Evolutionary conservation across 2,329 filamentous ascomycete genomes (phyloP).

Genomic region (Paraconiothyrium sp.): DNA sequence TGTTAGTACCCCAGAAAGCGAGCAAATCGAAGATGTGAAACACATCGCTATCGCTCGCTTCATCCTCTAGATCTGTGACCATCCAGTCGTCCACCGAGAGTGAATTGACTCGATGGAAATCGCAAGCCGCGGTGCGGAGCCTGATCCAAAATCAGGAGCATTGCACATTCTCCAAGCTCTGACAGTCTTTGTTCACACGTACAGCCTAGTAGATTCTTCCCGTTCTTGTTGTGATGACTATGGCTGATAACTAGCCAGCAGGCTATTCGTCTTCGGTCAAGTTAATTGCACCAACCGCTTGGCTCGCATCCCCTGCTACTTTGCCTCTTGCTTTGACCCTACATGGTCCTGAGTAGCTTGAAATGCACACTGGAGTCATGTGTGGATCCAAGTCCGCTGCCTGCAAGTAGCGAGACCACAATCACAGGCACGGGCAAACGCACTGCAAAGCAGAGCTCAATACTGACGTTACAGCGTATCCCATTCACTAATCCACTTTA

Average conservation of each 20-base stretch:
- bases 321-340: not conserved
- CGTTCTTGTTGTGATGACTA: not conserved
- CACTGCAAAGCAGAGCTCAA: not conserved
- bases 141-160: slow-evolving; percentile 35
- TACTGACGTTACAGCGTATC: slow-evolving; percentile 16
- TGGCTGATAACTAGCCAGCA: slow-evolving; percentile 2
- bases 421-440: not conserved
- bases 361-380: no score
- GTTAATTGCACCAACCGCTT: slow-evolving; percentile 2
- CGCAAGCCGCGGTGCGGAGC: no score
- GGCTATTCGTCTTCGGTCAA: not conserved
- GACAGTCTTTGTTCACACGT: no score
- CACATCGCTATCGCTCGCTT: slow-evolving; percentile 67
- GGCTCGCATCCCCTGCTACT: not conserved
- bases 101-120: slow-evolving; percentile 23
- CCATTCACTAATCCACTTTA: slow-evolving; percentile 19
- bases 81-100: slow-evolving; percentile 77
- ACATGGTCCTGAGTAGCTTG: not conserved
- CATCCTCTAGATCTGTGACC: slow-evolving; percentile 67
- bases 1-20: slow-evolving; percentile 72
- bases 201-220: no score
- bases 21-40: slow-evolving; percentile 73
- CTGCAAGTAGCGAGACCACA: not conserved
- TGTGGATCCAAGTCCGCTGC: no score
- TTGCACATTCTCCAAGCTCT: slow-evolving; percentile 41